Percentiles rank a stretch among this genome's conserved stretches.
These are phyloP conservation scores for Luzula sylvatica DNA, from an alignment of 176 grass and related monocot species.

Conservation along the genomic window DNA sequence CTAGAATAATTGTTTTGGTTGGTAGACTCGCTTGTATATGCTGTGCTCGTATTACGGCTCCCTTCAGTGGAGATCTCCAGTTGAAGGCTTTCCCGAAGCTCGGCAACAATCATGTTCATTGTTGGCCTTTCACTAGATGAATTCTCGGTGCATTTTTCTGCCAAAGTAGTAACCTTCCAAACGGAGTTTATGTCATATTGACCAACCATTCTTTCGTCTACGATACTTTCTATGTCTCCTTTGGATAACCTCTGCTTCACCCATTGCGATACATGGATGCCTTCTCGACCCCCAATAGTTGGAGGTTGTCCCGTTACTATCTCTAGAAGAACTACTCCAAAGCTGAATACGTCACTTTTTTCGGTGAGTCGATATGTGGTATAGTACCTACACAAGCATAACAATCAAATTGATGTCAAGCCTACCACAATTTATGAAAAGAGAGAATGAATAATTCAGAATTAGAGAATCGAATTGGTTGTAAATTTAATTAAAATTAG, in stretches of 20 bases:
- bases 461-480: no score
- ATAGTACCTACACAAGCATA: conserved; percentile 24
- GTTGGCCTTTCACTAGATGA: conserved; percentile 16
- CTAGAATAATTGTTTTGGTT: not conserved
- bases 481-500: not conserved
- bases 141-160: conserved; percentile 14
- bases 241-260: conserved; percentile 18
- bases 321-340: conserved; percentile 36
- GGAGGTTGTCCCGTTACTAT: conserved; percentile 26
- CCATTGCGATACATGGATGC: conserved; percentile 24
- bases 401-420: not conserved
- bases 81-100: conserved; percentile 24
- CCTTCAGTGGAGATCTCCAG: conserved; percentile 9
- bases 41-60: not conserved
- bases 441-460: not conserved
- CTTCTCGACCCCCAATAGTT: not conserved
- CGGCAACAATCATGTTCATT: conserved; percentile 10
- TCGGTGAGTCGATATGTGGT: conserved; percentile 19
- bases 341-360: conserved; percentile 47
- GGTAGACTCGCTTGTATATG: not conserved
- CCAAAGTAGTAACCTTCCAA: conserved; percentile 28
- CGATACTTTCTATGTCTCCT: conserved; percentile 37
- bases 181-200: conserved; percentile 39
- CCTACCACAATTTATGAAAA: not conserved
- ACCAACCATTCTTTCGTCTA: conserved; percentile 28